These are phyloP conservation scores for Phytophthora constricta DNA, from an alignment of 352 stramenopile genomes.

Conservation along the genomic window DNA sequence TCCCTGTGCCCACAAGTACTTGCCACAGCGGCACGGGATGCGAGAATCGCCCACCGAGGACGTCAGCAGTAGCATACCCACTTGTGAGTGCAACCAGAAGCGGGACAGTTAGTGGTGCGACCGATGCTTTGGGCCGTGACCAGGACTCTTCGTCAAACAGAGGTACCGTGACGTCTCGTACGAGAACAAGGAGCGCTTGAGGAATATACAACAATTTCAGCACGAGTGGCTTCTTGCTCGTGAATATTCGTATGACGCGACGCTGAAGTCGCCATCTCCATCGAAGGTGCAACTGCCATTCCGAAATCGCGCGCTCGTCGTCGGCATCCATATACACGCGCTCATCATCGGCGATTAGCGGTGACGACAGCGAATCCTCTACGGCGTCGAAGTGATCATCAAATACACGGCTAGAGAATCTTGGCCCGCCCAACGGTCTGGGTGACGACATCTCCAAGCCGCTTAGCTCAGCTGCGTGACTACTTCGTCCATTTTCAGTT, in stretches of 20 bases:
- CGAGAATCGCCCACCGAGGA: constrained; percentile 22
- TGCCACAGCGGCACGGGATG: constrained; percentile 54
- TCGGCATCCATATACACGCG: constrained; percentile 24
- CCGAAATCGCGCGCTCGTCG: constrained; percentile 49
- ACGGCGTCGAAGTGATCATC: constrained; percentile 70
- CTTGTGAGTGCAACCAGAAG: constrained; percentile 84
- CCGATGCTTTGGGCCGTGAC: constrained; percentile 83
- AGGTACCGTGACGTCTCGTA: constrained; percentile 75
- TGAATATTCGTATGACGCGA: constrained; percentile 51
- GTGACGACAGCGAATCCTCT: constrained; percentile 61
- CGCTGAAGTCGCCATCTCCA: constrained; percentile 75
- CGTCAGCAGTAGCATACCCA: constrained; percentile 39
- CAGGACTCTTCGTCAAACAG: constrained; percentile 72
- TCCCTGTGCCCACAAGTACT: constrained; percentile 32
- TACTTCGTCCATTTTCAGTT: constrained; percentile 1
- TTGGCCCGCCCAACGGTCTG: constrained; percentile 12
- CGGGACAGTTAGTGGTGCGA: constrained; percentile 86
- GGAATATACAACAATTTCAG: constrained; percentile 63
- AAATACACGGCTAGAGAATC: constrained; percentile 58
- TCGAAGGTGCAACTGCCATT: constrained; percentile 76
- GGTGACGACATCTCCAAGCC: constrained; percentile 37
- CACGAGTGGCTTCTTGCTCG: constrained; percentile 46
- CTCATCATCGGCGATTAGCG: constrained; percentile 63
- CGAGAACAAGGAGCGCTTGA: constrained; percentile 53
- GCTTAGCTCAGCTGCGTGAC: not conserved